phyloP scores from a whole-genome alignment of 345 rosid species.

The Eucalyptus curtisii region DNA sequence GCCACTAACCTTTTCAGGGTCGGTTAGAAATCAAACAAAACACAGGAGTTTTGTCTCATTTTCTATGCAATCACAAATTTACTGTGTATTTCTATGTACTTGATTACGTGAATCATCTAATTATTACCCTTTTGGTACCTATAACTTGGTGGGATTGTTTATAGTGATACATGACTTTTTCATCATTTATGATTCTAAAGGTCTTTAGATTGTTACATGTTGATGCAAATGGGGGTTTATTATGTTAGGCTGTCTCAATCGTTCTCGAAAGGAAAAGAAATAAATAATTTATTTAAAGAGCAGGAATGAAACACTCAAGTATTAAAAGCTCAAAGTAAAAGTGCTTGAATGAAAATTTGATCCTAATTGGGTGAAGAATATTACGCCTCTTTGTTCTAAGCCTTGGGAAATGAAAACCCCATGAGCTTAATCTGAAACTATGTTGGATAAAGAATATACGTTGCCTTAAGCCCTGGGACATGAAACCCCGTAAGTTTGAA shows the following conservation, averaged over 20 bases:
- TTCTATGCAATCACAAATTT: neutral
- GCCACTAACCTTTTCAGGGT: neutral
- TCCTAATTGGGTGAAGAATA: neutral
- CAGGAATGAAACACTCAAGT: neutral
- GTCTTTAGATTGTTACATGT: neutral
- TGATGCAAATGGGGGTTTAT: neutral
- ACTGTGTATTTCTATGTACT: neutral
- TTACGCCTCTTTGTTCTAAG: neutral
- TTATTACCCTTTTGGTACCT: neutral
- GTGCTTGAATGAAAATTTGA: neutral
- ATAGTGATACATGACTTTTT: neutral
- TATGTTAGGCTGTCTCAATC: neutral
- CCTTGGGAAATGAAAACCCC: neutral
- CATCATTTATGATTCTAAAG: too few relatives aligned
- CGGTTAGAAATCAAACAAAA: too few relatives aligned
- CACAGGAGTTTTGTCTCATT: neutral
- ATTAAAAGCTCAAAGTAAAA: neutral
- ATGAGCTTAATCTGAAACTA: neutral
- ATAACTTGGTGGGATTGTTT: neutral
- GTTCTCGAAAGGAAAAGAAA: too few relatives aligned
- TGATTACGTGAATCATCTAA: rapidly evolving
- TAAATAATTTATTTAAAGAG: too few relatives aligned
- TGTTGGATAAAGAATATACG: neutral
- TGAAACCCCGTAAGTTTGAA: neutral
- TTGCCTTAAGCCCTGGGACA: neutral